Evolutionary conservation across 805 yeast species (phyloP), one percentile per base, ranked within the genome.

Genomic region (Candida boleticola): DNA sequence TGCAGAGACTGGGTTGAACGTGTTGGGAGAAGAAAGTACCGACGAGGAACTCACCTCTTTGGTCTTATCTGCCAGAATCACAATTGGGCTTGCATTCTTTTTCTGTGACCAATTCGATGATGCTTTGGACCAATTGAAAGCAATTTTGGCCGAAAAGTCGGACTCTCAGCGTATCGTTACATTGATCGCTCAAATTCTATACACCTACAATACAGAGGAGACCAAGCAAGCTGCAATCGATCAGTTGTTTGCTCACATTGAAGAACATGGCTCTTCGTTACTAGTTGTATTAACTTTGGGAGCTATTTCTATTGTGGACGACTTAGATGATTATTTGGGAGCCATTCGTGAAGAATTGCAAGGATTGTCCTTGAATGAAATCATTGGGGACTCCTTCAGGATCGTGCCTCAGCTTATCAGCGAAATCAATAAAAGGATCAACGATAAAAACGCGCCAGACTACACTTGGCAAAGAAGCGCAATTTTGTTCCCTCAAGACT

Each of bases 181-280:
- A 5, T 63, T 92, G 22, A 74, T 88, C 17, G 79, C 93, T 0
- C 95, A 89, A 55, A 84, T 90, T 0, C 68, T 93, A 38, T 85
- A 83, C 66, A 87, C 88, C 2, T 77, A 78, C 43, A 85, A 80
- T n/a, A 76, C 80, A 0, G 80, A 76, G n/a, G 93, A 85, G 4
- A 80, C 93, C 1, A 82, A 80, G 44, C 84, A 81, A 48, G 90
- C 89, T 1, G 96, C 97, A 0, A 55, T 86, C 36, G 96, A 89
- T 52, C 96, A 89, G 59, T 63, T 92, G 34, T 83, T 85, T 51
- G 72, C 75, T 19, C 79, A 74, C 51, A 78, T 89, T 31, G 83
- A 77, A 45, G 68, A 64, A 3, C 61, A 76, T 43, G 96, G 95
- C 0, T 70, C 85, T 1, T 79, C 89, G 2, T 63, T 88, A 36